Conservation (phyloP, 2,329 filamentous ascomycete species). For the Zymoseptoria pseudotritici region DNA sequence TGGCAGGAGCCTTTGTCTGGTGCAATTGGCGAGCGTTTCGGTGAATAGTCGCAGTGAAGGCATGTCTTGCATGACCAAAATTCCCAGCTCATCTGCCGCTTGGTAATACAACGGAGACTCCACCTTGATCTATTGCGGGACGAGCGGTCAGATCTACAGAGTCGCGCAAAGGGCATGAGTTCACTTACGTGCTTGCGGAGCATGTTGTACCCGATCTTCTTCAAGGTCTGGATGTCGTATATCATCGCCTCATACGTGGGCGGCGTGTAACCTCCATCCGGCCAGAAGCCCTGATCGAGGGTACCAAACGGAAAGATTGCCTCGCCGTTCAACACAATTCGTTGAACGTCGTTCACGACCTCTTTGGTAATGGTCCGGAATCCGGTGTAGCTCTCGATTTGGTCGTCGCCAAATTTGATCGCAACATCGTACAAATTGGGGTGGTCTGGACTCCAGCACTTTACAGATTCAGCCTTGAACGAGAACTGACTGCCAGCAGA, state of each 20-base stretch:
- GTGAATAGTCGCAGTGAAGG: constrained; percentile 45
- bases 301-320: constrained; percentile 62
- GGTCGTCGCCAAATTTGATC: constrained; percentile 47
- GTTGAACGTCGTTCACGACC: constrained; percentile 49
- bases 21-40: constrained; percentile 30
- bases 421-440: constrained; percentile 60
- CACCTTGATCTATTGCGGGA: constrained; percentile 48
- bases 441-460: constrained; percentile 58
- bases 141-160: background rate
- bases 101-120: constrained; percentile 61
- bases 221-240: constrained; percentile 57
- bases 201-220: constrained; percentile 62
- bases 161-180: background rate
- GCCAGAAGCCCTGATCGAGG: constrained; percentile 63
- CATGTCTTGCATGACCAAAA: constrained; percentile 67
- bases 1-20: constrained; percentile 26
- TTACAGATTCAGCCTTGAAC: constrained; percentile 48
- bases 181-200: constrained; percentile 53
- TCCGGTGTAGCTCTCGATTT: constrained; percentile 58
- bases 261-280: constrained; percentile 59
- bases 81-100: constrained; percentile 58
- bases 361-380: constrained; percentile 58
- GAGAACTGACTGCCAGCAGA: constrained; percentile 45
- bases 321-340: constrained; percentile 60
- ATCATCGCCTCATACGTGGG: constrained; percentile 60